phyloP scores from a whole-genome alignment of 495 filamentous ascomycete genomes.

The Aspergillus bertholletiae region DNA sequence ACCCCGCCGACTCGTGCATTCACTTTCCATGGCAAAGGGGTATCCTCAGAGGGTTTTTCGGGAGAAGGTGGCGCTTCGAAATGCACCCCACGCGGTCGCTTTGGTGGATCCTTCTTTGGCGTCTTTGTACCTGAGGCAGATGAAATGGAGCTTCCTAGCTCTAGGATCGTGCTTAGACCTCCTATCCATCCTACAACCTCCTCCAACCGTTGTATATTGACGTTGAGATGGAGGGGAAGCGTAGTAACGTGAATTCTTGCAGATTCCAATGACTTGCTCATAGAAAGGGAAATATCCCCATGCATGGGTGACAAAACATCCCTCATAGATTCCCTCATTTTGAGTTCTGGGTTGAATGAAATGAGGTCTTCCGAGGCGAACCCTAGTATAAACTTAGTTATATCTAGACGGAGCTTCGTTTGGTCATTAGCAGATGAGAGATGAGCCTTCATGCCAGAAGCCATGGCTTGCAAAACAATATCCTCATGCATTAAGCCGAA shows the following conservation, averaged over 20 bases:
- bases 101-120: constrained; percentile 23
- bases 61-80: constrained; percentile 52
- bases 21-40: constrained; percentile 57
- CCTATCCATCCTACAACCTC: constrained; percentile 87
- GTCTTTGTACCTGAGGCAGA: constrained; percentile 60
- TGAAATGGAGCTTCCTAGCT: constrained; percentile 78
- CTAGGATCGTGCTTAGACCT: constrained; percentile 87
- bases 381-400: constrained; percentile 70
- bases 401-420: constrained; percentile 26
- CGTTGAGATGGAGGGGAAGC: constrained; percentile 68
- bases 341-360: constrained; percentile 63
- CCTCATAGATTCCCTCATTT: constrained; percentile 68
- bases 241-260: constrained; percentile 73
- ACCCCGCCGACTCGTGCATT: constrained; percentile 76
- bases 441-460: constrained; percentile 25
- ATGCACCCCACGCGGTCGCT: constrained; percentile 60
- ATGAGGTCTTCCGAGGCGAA: constrained; percentile 71
- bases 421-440: constrained; percentile 18
- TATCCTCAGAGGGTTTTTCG: constrained; percentile 11
- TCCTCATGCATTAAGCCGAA: constrained; percentile 29
- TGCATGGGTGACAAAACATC: constrained; percentile 55
- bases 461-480: constrained; percentile 29
- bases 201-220: constrained; percentile 80
- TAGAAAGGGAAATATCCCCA: constrained; percentile 61
- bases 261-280: constrained; percentile 47